Evolutionary conservation across 2,329 filamentous ascomycete species (phyloP).

Genomic region (Geoglossum cookeanum): DNA sequence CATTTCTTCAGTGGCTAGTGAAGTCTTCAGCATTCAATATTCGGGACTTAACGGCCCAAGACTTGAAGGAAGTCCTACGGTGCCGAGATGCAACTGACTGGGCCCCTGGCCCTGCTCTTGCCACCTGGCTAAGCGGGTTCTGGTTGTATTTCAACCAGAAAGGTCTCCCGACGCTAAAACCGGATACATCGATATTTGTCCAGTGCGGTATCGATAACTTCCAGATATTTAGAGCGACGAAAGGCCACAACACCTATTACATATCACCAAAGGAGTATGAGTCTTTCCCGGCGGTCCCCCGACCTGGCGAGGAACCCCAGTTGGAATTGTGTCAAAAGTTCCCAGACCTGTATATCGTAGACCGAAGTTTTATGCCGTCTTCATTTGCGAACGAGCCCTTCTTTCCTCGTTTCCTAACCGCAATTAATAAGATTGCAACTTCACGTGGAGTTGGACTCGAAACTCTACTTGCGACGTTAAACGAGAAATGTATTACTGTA

Average conservation of each 20-base stretch:
- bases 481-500: neutral
- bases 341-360: neutral
- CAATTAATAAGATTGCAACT: neutral
- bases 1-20: slow-evolving; percentile 4
- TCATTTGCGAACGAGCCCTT: neutral
- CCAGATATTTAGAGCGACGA: neutral
- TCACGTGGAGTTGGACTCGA: neutral
- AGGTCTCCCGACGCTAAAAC: neutral
- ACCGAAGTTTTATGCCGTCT: neutral
- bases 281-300: neutral
- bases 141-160: neutral
- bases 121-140: neutral
- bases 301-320: neutral
- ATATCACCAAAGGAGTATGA: neutral
- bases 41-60: neutral
- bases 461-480: neutral
- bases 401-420: neutral
- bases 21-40: slow-evolving; percentile 12
- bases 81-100: neutral
- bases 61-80: neutral
- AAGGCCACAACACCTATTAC: neutral
- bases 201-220: neutral
- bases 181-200: neutral
- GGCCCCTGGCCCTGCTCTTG: neutral
- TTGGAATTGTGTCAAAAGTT: neutral